Base-by-base conservation (phyloP, 305 asterid species). In the Ajuga reptans region DNA sequence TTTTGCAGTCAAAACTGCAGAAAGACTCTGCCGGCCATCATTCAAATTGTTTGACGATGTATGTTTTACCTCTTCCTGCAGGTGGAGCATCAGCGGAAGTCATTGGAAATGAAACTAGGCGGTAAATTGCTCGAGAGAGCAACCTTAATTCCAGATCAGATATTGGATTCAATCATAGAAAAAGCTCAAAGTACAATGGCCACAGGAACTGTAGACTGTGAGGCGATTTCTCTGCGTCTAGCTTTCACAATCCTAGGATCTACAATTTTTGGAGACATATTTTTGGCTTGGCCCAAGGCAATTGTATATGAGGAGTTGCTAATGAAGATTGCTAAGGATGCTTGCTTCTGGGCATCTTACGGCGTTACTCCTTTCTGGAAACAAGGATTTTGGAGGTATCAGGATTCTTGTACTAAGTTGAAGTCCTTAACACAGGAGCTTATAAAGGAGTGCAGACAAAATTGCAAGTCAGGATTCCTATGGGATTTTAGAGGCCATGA, bases 381-480 rank as follows among this genome's bases (percentile, higher is more conserved):
- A 66, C 80, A 27, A 51, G 82, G 70, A 42, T 82, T 82, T 45
- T 61, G 84, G 80, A 69, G 54, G 37, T 82, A 73, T 65, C 78
- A 64, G 75, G 79, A 71, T 11, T 72, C 69, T 18, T 82, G 86
- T 46, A 34, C 77, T 46, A 42, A 64, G 56, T 74, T 82, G 77
- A 82, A 77, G 74, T 31, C 71, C 76, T 79, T 79, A 72, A 82
- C 82, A n/a, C 51, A 59, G 50, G 86, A 82, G 47, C 81, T 82
- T 24, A 52, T 79, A 15, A 53, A 41, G 15, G 69, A 82, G 56
- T 51, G 82, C 80, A 60, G 78, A 69, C 72, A 69, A 53, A 67
- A 39, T 47, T 29, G 51, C 68, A 79, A 77, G 70, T 61, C 79
- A 24, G 71, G 43, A 14, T 75, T 72, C 51, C 64, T 69, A 9